Evolutionary conservation across 2,329 filamentous ascomycete genomes (phyloP), one percentile per base, ranked within the genome.

Genomic region (Ascochyta viciae-villosae): DNA sequence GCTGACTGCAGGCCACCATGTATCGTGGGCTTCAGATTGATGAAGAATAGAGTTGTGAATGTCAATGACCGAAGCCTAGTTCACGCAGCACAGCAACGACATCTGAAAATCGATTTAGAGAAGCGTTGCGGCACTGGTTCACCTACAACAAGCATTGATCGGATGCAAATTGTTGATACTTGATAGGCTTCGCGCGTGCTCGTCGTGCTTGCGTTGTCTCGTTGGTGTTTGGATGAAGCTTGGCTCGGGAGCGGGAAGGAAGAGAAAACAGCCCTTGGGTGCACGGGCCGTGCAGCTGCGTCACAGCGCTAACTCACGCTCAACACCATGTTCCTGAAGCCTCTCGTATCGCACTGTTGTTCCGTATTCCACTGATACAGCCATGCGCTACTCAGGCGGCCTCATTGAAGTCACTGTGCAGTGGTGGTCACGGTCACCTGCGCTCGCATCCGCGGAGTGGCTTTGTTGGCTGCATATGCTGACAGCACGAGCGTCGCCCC

Each of bases 151-250:
- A 43, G 31, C 24, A 41, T 35, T 43, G 27, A 16, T 19, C 22
- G 26, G 27, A 41, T 5, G 8, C 19, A 27, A 6, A 34, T n/a
- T n/a, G 3, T 41, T 53, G 39, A 37, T 13, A 37, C 54, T 40
- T 19, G 24, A 13, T 16, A 8, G 43, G 46, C 45, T 54, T 58
- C 45, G 54, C 31, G 35, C 40, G 33, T 57, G 50, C 45, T 57
- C 47, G 41, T 54, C 50, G n/a, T 58, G 55, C 55, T 58, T 54
- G 7, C 42, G 40, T 38, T 43, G 55, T 58, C 45, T 50, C 50
- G 50, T 46, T 54, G 41, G 41, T 47, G 55, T 58, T 50, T 58
- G 49, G n/a, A 24, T 22, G 23, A 50, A 45, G 40, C 44, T 52
- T 51, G 39, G 49, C 37, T 38, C 4, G 26, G 40, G 19, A 34